Base-by-base conservation (phyloP, 1,139 yeast genomes). In the Nakaseomyces bracarensis region DNA sequence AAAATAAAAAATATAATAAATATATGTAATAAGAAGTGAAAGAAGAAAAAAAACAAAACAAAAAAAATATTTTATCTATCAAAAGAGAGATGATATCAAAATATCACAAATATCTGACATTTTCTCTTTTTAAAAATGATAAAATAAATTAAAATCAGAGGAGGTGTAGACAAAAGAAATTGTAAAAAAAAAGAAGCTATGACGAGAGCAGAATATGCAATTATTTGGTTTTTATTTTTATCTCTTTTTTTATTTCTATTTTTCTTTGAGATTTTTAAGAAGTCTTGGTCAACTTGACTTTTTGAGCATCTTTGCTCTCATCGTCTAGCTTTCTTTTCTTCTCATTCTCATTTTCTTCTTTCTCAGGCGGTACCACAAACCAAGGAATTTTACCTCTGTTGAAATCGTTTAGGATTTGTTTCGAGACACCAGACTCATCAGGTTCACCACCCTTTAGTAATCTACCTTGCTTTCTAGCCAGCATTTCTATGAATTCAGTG, bases 371-470 rank as follows among this genome's bases (percentile, higher is more conserved):
- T 27, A 93, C 79, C 26, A 86, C 86, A 62, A 91, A 91, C 98
- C 98, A 91, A 19, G 98, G 98, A 44, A 91, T 87, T 60, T 87
- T 86, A 47, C 98, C 98, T 65, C 98, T 77, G 67, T 86, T 91
- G 70, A 91, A 91, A 63, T 91, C 98, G 56, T 85, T 87, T 60
- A 91, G 74, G 26, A 91, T 81, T 60, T 82, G 82, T 63, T 87
- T 91, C 40, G 98, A 80, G 45, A 91, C 89, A 54, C 96, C 94
- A 51, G 81, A 72, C 66, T 89, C 96, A 65, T 91, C 97, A 1
- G 97, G 95, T 66, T 91, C 98, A 52, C 97, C 98, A 47, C 98
- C 98, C 66, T 91, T 91, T 55, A 91, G 69, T 52, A 91, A 72
- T 63, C 95, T 78, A 49, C 98, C 98, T 43, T 78, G 84, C 64